Percentiles rank a stretch among this genome's conserved stretches.
phyloP scores from a whole-genome alignment of 225 moss, liverwort and hornwort species.

The Pseudisothecium myosuroides region DNA sequence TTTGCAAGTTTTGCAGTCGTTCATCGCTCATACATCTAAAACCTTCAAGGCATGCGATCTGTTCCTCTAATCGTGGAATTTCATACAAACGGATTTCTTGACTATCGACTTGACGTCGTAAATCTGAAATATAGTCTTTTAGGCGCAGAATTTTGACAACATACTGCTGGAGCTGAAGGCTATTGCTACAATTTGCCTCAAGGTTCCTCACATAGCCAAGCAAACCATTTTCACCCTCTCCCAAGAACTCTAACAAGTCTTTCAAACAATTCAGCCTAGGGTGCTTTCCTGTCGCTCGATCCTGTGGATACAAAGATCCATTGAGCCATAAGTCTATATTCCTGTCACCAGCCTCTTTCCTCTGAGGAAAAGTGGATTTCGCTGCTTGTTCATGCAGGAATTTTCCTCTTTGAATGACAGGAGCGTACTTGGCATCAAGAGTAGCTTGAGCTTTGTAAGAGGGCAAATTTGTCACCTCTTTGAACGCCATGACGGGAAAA shows the following conservation, averaged over 20 bases:
- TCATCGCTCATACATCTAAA: neutral
- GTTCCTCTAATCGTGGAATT: neutral
- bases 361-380: neutral
- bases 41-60: neutral
- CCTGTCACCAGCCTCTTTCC: neutral
- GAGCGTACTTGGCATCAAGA: neutral
- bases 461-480: neutral
- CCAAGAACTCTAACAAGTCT: neutral
- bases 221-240: neutral
- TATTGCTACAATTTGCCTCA: neutral
- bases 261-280: neutral
- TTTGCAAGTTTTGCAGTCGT: neutral
- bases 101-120: neutral
- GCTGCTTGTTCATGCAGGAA: neutral
- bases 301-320: neutral
- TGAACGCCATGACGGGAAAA: neutral
- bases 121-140: accelerated
- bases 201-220: neutral
- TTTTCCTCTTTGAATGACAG: neutral
- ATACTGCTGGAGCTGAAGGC: neutral
- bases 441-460: neutral
- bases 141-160: accelerated
- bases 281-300: neutral
- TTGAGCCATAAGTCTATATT: neutral
- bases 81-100: neutral